Evolutionary conservation across 225 moss, liverwort and hornwort genomes (phyloP).

Genomic region (Polytrichum commune): DNA sequence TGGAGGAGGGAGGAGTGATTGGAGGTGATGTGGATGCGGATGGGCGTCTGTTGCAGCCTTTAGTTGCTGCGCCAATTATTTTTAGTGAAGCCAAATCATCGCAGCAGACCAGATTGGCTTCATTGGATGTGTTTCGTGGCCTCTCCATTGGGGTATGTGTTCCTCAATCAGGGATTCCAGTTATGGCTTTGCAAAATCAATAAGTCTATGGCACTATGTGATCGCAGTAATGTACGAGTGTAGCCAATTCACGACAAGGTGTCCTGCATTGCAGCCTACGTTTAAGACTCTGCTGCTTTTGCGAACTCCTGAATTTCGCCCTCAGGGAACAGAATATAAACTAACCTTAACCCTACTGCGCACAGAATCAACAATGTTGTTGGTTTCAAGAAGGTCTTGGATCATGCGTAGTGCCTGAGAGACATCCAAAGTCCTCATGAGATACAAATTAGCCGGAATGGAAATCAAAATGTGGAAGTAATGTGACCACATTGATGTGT

Average conservation of each 20-base stretch:
- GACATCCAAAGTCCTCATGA: too few relatives aligned
- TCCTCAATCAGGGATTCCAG: not conserved
- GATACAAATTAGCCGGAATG: too few relatives aligned
- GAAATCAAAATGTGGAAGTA: too few relatives aligned
- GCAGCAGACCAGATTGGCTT: conserved; percentile 28
- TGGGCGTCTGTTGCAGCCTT: conserved; percentile 30
- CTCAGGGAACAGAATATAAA: not conserved
- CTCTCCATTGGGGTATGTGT: conserved; percentile 53
- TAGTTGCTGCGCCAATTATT: not conserved
- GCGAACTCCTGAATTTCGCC: not conserved
- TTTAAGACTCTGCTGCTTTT: not conserved
- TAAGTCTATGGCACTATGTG: not conserved
- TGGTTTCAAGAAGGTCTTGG: too few relatives aligned
- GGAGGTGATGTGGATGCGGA: conserved; percentile 14
- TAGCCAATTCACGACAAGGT: not conserved
- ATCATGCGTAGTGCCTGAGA: too few relatives aligned
- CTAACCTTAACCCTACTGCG: not conserved
- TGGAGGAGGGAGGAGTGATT: conserved; percentile 19
- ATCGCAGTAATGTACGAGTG: too few relatives aligned
- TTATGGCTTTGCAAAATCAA: not conserved
- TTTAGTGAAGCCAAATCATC: not conserved
- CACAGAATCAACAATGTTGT: too few relatives aligned
- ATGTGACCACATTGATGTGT: too few relatives aligned
- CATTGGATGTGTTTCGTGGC: conserved; percentile 62
- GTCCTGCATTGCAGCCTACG: not conserved